Conservation (phyloP, 2,329 filamentous ascomycete genomes). For the Botrytis deweyae region DNA sequence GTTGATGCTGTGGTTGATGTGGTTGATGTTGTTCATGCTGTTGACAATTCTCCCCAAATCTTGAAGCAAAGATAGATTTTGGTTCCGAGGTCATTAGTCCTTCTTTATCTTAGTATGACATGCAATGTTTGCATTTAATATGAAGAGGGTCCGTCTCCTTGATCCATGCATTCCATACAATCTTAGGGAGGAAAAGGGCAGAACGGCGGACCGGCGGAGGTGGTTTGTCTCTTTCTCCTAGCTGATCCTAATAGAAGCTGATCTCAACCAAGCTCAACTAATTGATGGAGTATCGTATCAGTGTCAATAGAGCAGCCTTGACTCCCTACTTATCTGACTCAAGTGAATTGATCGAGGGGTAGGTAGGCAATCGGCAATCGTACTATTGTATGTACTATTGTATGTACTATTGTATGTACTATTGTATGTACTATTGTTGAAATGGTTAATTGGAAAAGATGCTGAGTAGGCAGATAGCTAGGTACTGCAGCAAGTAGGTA, state of each 20-base stretch:
- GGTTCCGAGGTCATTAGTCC: constrained; percentile 12
- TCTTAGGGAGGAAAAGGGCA: not conserved
- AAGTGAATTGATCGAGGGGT: not conserved
- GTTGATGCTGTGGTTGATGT: not conserved
- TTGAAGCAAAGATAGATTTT: not conserved
- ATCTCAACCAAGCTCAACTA: not conserved
- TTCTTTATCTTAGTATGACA: not conserved
- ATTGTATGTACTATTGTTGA: not conserved
- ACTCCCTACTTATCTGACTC: not conserved
- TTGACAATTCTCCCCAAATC: not conserved
- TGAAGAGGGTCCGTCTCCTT: not conserved
- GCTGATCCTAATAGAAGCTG: not conserved
- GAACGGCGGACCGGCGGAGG: not conserved
- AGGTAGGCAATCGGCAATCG: not conserved
- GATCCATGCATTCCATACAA: not conserved
- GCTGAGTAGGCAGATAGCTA: not conserved
- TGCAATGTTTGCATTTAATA: not conserved
- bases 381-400: no score
- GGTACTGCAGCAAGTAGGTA: not conserved
- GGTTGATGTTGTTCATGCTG: not conserved
- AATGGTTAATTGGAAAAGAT: not conserved
- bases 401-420: not conserved
- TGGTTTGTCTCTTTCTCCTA: not conserved
- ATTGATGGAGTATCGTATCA: not conserved
- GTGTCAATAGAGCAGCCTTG: not conserved